Base-by-base conservation (phyloP, 1,139 yeast genomes). In the Blastobotrys persicus region DNA sequence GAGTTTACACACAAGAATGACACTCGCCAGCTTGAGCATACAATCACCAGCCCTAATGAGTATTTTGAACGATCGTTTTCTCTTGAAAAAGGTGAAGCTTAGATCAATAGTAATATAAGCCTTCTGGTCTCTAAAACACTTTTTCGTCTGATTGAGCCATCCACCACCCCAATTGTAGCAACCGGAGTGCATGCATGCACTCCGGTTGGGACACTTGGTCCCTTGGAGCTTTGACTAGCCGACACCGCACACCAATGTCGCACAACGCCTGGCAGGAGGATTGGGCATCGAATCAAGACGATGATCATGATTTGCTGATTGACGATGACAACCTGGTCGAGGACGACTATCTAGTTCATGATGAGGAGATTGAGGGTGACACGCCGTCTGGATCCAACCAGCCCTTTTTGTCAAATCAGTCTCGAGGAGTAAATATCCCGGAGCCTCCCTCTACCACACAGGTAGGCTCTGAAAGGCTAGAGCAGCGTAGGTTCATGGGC, bases 1-100 rank as follows among this genome's bases (percentile, higher is more conserved):
- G 98, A 91, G 62, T 69, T 81, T 38, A 78, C 88, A n/a, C 89
- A 87, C 62, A 78, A 76, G 14, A 66, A 71, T 14, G 69, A 65
- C 47, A 55, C 54, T 7, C 50, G 57, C n/a, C 55, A 55, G 11
- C 55, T 62, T 43, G 68, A 67, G 13, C 74, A 76, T 50, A 76
- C 79, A 50, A 87, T 92, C 50, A 78, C 79, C 26, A 96, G 89
- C 69, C 98, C 98, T 6, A 89, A 89, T 64, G 76, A 85, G 56
- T 92, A 89, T 67, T 92, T 85, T 65, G 94, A 87, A 11, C 35
- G 51, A 13, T 41, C 48, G 16, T 32, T 42, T 5, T 32, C 44
- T 2, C 16, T 31, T 7, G 44, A 42, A 20, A 42, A 42, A 16
- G 44, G 18, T 23, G 28, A 23, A 5, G 28, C 28, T 23, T 23